These are phyloP conservation scores for Xylaria sp. DNA, from an alignment of 2,329 filamentous ascomycete genomes.

Conservation along the genomic window DNA sequence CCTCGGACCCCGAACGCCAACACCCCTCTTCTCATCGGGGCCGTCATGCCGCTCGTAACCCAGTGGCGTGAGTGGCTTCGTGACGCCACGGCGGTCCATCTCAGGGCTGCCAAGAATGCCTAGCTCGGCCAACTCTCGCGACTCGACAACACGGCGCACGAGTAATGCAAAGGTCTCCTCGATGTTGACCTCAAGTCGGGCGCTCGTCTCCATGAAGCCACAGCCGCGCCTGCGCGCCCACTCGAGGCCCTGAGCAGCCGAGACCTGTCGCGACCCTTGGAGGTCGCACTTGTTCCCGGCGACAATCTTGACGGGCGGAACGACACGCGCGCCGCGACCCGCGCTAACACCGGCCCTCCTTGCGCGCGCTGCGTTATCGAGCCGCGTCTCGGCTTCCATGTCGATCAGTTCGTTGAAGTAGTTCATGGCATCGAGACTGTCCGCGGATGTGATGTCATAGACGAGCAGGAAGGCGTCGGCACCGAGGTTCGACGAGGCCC, in stretches of 20 bases:
- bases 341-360: constrained; percentile 49
- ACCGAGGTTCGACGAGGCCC: constrained; percentile 77
- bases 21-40: constrained; percentile 49
- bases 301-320: constrained; percentile 79
- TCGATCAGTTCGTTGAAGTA: constrained; percentile 86
- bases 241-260: constrained; percentile 73
- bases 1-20: constrained; percentile 47
- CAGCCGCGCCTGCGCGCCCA: constrained; percentile 76
- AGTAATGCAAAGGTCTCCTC: constrained; percentile 84
- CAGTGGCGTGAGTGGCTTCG: constrained; percentile 62
- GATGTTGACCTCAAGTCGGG: constrained; percentile 83
- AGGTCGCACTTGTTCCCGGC: constrained; percentile 88
- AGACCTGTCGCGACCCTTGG: constrained; percentile 69
- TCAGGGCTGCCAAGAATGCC: constrained; percentile 51
- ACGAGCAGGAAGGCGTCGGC: constrained; percentile 85
- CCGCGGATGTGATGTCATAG: constrained; percentile 79
- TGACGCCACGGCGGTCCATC: constrained; percentile 59
- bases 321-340: constrained; percentile 52
- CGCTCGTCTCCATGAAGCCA: constrained; percentile 90
- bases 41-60: constrained; percentile 42
- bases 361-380: constrained; percentile 65
- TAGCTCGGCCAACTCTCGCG: constrained; percentile 55
- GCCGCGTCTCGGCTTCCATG: constrained; percentile 75
- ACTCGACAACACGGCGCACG: constrained; percentile 65
- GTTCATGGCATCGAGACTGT: constrained; percentile 72